Evolutionary conservation across 805 yeast genomes (phyloP), one percentile per base, ranked within the genome.

Genomic region (Yamadazyma insecticola): DNA sequence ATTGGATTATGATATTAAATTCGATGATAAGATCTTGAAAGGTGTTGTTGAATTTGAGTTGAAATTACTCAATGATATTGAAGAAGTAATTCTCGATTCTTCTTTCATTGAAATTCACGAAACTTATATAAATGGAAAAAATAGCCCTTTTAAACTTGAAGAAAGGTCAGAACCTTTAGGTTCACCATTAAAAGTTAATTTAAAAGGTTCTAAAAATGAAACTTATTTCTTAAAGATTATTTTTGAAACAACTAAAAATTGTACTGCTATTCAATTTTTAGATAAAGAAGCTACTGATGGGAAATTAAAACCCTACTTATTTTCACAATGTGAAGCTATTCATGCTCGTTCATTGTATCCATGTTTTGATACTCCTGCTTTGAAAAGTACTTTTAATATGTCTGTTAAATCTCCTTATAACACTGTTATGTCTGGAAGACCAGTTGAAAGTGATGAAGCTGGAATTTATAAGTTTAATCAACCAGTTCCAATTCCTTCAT

Each of bases 211-310:
- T 6, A 36, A 44, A 6, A 33, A 34, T 2, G 26, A 35, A 3
- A n/a, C n/a, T n/a, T n/a, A n/a, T n/a, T 11, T 16, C 3, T 20
- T 60, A 15, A 38, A 47, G 6, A 54, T 85, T 17, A 59, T 55
- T n/a, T 88, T 78, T 45, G 62, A 69, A 36, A 87, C 96, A 22
- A 87, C 96, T 2, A 60, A 63, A 5, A 55, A 74, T 14, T 81
- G 94, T 50, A 84, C 95, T 1, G 96, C 96, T 3, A 63, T 87
- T 38, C 96, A 88, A 56, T 88, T 92, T 78, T 62, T 88, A 32
- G 74, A 73, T n/a, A 76, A 79, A 21, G 76, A 69, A 32, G 83
- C 79, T 45, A 82, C 95, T 6, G 78, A 78, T 28, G 94, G 89
- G 12, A 74, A 78, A 39, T 72, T 70, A 24, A 66, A 67, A 16